Evolutionary conservation across 768 basidiomycete species (phyloP).

Genomic region (Russula foetens): DNA sequence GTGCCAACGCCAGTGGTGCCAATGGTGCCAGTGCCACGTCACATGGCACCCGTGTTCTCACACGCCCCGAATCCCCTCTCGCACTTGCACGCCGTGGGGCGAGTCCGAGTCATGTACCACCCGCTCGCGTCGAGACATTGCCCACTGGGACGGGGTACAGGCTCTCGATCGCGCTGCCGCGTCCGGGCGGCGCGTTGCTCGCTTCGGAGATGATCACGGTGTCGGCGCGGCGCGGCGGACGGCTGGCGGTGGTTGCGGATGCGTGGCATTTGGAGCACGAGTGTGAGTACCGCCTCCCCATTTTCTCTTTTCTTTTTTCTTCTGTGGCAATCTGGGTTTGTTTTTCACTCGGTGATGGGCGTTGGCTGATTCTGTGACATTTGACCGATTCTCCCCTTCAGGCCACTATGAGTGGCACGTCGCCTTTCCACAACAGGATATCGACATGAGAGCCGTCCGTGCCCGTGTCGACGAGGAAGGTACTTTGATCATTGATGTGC

Average conservation of each 20-base stretch:
- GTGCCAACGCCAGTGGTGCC: too few relatives aligned
- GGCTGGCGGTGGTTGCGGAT: constrained; percentile 9
- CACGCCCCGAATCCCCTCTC: constrained; percentile 10
- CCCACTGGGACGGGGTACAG: background rate
- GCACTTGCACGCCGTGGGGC: constrained; percentile 3
- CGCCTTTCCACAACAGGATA: background rate
- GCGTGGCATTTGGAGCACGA: constrained; percentile 16
- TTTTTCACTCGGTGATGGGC: background rate
- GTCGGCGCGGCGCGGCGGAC: constrained; percentile 6
- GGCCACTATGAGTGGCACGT: constrained; percentile 16
- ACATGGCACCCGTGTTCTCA: background rate
- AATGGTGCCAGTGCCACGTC: background rate
- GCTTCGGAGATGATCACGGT: constrained; percentile 14
- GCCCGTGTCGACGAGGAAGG: constrained; percentile 6
- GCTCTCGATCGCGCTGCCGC: constrained; percentile 8
- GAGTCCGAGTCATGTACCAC: background rate
- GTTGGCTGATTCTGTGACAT: background rate
- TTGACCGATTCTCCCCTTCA: background rate
- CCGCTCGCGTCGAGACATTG: background rate
- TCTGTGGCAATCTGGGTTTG: too few relatives aligned
- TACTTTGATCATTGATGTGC: background rate
- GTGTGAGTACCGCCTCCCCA: background rate
- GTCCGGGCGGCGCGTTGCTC: constrained; percentile 5
- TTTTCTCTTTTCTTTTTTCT: too few relatives aligned
- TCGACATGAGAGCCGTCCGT: background rate